Conservation (phyloP, 768 basidiomycete genomes). For the Mycena olivaceomarginata region DNA sequence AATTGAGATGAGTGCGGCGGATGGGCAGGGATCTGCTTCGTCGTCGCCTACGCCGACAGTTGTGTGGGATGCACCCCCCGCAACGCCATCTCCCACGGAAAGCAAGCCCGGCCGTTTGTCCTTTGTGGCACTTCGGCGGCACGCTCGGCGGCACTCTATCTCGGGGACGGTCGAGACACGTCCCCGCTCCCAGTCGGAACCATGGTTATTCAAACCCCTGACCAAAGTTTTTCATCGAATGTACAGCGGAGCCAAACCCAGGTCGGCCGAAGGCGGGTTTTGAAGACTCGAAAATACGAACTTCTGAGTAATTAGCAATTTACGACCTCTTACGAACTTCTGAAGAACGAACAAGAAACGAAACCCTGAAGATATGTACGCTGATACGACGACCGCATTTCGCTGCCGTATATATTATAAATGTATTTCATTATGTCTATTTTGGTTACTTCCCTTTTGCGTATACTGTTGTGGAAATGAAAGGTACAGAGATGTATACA, state of each 20-base stretch:
- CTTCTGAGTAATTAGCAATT: neutral
- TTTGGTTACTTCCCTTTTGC: slow-evolving; percentile 10
- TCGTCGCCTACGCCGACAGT: slow-evolving; percentile 26
- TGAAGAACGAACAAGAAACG: neutral
- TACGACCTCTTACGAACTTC: neutral
- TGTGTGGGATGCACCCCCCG: neutral
- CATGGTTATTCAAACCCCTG: slow-evolving; percentile 13
- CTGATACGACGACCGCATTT: neutral
- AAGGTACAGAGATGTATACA: neutral
- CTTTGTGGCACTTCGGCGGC: neutral
- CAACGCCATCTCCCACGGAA: neutral
- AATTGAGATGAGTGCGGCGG: slow-evolving; percentile 50
- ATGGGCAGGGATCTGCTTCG: slow-evolving; percentile 2
- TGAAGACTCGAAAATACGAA: neutral
- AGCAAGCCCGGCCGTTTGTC: neutral
- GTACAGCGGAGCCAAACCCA: slow-evolving; percentile 24
- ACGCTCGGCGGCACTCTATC: neutral
- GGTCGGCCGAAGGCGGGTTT: slow-evolving; percentile 18
- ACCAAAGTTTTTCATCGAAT: slow-evolving; percentile 14
- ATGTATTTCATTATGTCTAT: slow-evolving; percentile 24
- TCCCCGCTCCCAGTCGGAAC: neutral
- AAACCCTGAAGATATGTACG: neutral
- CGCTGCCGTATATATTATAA: neutral
- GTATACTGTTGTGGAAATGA: neutral
- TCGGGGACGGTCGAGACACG: neutral